Conservation (phyloP, 2,329 filamentous ascomycete genomes). For the Elsinoe arachidis region DNA sequence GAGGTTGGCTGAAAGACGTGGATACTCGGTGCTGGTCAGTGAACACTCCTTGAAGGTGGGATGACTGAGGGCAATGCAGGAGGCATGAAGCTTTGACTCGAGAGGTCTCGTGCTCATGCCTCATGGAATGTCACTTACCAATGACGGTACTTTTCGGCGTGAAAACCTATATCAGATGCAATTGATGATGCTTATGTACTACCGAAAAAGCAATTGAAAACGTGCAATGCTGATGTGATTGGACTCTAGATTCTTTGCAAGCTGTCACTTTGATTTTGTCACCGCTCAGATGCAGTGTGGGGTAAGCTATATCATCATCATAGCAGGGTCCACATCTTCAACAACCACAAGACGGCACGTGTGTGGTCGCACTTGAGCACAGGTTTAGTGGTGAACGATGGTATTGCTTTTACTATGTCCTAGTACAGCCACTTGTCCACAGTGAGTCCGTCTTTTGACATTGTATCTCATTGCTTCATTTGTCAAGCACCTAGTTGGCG, state of each 20-base stretch:
- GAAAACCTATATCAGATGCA: background rate
- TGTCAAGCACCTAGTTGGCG: slow-evolving; percentile 19
- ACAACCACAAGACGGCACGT: background rate
- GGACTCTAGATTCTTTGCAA: background rate
- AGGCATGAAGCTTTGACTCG: background rate
- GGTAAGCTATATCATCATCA: slow-evolving; percentile 11
- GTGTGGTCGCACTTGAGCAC: background rate
- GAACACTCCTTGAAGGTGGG: background rate
- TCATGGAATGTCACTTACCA: background rate
- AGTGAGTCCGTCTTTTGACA: background rate
- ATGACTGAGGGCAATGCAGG: background rate
- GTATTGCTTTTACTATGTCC: background rate
- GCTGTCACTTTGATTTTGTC: background rate
- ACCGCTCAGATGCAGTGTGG: background rate
- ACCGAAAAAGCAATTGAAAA: background rate
- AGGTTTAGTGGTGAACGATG: background rate
- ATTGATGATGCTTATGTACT: background rate
- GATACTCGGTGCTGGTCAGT: background rate
- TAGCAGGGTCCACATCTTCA: background rate
- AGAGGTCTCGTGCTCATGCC: slow-evolving; percentile 2
- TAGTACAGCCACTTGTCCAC: background rate
- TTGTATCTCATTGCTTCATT: background rate
- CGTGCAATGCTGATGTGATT: background rate
- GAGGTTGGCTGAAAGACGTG: background rate
- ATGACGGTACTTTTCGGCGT: background rate